A percentile compares a stretch with the other conserved stretches of the same genome.
phyloP scores from a whole-genome alignment of 768 basidiomycete genomes.

The Lanmaoa rubissima region DNA sequence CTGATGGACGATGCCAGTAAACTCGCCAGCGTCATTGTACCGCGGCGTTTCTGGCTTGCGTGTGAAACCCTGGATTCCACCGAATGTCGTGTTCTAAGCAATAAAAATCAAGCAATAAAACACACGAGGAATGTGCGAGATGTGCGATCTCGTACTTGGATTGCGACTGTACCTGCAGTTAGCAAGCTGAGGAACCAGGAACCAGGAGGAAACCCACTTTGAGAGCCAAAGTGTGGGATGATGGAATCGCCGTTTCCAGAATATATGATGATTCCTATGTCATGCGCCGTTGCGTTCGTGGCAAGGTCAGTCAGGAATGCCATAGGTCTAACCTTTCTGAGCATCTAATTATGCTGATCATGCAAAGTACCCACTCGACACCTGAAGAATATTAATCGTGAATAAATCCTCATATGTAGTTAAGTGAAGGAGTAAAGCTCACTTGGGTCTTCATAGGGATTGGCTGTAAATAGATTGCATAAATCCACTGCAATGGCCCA shows the following conservation, averaged over 20 bases:
- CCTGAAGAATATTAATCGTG: conserved; percentile 19
- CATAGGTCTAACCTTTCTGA: conserved; percentile 46
- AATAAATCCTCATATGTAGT: not conserved
- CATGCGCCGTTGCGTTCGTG: conserved; percentile 42
- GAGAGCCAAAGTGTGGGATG: conserved; percentile 58
- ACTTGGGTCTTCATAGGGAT: conserved; percentile 31
- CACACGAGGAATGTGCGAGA: not conserved
- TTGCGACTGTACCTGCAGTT: conserved; percentile 41
- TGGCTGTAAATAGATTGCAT: conserved; percentile 5
- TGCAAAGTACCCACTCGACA: conserved; percentile 29
- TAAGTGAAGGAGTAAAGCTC: conserved; percentile 1
- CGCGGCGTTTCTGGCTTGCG: conserved; percentile 65
- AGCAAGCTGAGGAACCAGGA: not conserved
- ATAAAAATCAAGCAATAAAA: not conserved
- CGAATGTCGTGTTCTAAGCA: conserved; percentile 73
- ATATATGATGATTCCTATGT: conserved; percentile 52
- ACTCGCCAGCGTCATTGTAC: conserved; percentile 53
- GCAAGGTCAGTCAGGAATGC: conserved; percentile 40
- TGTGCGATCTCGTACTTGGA: conserved; percentile 40
- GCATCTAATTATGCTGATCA: not conserved
- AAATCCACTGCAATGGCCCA: too few relatives aligned
- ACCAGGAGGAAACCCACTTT: conserved; percentile 42
- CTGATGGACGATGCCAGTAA: conserved; percentile 69
- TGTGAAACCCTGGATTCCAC: conserved; percentile 73
- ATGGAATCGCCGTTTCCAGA: conserved; percentile 71